Evolutionary conservation across 257 asterid species (phyloP).

Genomic region (Gentiana dahurica): DNA sequence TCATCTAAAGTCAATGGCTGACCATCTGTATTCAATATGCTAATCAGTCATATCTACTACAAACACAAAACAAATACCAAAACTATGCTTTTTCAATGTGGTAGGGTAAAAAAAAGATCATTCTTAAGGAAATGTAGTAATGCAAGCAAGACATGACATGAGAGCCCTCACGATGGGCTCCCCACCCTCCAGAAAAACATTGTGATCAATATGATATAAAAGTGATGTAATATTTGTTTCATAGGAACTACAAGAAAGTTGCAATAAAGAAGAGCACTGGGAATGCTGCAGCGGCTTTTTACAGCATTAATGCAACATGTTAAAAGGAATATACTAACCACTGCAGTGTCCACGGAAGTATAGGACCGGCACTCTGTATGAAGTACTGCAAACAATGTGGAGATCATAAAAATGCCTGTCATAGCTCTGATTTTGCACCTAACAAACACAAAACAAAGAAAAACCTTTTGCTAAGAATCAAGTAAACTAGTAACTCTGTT

Average conservation of each 20-base stretch:
- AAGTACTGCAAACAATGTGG: constrained; percentile 56
- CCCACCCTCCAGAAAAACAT: too few species aligned
- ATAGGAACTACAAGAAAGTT: too few species aligned
- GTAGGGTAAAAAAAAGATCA: too few species aligned
- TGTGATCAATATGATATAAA: too few species aligned
- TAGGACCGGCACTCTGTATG: constrained; percentile 82
- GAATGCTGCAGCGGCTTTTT: too few species aligned
- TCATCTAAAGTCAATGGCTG: constrained; percentile 56
- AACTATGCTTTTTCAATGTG: neutral
- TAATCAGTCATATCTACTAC: constrained; percentile 1
- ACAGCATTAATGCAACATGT: too few species aligned
- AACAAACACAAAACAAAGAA: constrained; percentile 13
- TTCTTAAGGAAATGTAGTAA: too few species aligned
- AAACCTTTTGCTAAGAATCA: neutral
- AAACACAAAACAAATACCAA: neutral
- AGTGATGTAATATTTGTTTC: too few species aligned
- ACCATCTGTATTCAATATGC: constrained; percentile 46
- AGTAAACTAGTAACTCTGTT: too few species aligned
- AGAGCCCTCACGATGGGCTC: too few species aligned
- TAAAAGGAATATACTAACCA: constrained; percentile 33
- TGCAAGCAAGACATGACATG: too few species aligned
- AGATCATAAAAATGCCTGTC: constrained; percentile 56
- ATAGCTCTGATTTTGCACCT: constrained; percentile 33
- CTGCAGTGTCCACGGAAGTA: constrained; percentile 64
- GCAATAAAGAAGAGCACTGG: too few species aligned